These are phyloP conservation scores for Suhomyces chickasaworum DNA, from an alignment of 1,139 yeast species.

Conservation along the genomic window DNA sequence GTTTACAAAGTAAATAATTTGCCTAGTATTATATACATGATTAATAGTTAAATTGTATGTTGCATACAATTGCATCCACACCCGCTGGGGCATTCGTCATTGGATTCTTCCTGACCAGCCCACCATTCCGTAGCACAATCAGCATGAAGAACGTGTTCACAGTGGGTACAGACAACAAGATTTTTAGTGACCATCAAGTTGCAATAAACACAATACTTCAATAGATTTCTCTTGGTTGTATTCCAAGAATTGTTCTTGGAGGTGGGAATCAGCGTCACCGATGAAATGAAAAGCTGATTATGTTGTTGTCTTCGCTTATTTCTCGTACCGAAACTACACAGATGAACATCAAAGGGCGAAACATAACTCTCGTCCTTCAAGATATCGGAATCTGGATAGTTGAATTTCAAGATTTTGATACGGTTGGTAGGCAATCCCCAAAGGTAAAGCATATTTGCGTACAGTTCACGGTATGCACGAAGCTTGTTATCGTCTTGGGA, in stretches of 20 bases:
- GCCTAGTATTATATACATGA: background rate
- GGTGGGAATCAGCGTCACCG: conserved; percentile 29
- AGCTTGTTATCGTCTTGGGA: conserved; percentile 49
- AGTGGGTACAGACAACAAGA: conserved; percentile 66
- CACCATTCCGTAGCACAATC: conserved; percentile 86
- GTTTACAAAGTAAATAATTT: background rate
- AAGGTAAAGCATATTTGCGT: conserved; percentile 74
- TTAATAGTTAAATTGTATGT: conserved; percentile 8
- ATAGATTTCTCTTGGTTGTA: conserved; percentile 26
- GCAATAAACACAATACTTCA: conserved; percentile 65
- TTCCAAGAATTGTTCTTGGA: conserved; percentile 37
- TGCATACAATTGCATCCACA: conserved; percentile 79
- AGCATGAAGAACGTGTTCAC: conserved; percentile 80
- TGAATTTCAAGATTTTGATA: conserved; percentile 76
- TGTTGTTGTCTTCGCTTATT: conserved; percentile 23
- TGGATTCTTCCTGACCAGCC: conserved; percentile 35
- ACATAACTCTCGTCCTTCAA: conserved; percentile 10
- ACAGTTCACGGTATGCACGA: conserved; percentile 61
- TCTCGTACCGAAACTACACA: conserved; percentile 47
- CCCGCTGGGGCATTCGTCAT: conserved; percentile 76
- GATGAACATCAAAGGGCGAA: conserved; percentile 37
- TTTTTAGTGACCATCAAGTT: conserved; percentile 59
- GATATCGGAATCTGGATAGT: conserved; percentile 41
- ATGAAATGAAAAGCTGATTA: conserved; percentile 24
- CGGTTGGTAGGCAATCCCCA: conserved; percentile 86